Evolutionary conservation across 108 stramenopile genomes (phyloP).

Genomic region (Fistulifera solaris): DNA sequence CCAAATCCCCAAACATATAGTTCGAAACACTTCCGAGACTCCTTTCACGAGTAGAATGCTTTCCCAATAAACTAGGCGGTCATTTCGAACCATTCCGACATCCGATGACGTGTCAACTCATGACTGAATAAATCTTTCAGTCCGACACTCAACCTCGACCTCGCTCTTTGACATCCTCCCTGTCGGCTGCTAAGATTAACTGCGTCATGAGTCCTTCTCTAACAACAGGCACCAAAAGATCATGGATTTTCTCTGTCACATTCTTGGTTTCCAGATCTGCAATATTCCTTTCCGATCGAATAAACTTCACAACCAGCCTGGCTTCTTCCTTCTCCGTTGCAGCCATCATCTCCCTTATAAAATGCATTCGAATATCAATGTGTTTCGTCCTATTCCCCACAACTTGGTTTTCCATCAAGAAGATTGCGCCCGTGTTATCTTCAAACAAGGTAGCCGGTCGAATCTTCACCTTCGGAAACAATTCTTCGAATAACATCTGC

Average conservation of each 20-base stretch:
- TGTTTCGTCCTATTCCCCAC: slow-evolving; percentile 24
- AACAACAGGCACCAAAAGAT: no score
- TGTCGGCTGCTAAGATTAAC: no score
- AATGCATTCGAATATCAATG: slow-evolving; percentile 11
- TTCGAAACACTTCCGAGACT: no score
- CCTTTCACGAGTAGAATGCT: no score
- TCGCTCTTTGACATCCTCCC: no score
- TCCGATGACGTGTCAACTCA: no score
- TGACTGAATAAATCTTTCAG: no score
- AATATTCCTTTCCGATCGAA: background rate
- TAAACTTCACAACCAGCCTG: slow-evolving; percentile 14
- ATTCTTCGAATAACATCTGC: slow-evolving; percentile 15
- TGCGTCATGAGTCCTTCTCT: no score
- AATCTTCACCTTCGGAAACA: background rate
- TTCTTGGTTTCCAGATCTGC: slow-evolving; percentile 1
- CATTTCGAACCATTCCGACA: no score
- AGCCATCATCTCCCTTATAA: slow-evolving; percentile 3
- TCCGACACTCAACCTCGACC: no score
- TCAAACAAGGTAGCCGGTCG: slow-evolving; percentile 11
- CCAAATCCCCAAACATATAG: no score
- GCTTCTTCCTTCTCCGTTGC: background rate
- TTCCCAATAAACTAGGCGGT: no score
- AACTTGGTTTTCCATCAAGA: slow-evolving; percentile 12
- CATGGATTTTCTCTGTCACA: background rate
- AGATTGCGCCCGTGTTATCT: slow-evolving; percentile 21